Conservation (phyloP, 352 stramenopile species). For the Globisporangium cystogenes region DNA sequence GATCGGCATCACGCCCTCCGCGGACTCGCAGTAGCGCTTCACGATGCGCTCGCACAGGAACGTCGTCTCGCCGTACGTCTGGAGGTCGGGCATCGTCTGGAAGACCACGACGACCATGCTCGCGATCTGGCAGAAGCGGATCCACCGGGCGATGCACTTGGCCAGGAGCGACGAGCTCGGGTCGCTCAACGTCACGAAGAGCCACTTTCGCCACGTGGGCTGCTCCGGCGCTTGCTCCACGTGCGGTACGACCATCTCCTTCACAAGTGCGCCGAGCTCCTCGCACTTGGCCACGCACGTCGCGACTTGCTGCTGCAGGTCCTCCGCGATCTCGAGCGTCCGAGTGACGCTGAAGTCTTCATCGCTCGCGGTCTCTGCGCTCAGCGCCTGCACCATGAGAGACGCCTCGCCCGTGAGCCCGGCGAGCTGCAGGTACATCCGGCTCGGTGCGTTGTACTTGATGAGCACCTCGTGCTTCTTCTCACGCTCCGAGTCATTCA, state of each 20-base stretch:
- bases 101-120: constrained; percentile 77
- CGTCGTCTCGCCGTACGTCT: constrained; percentile 60
- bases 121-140: constrained; percentile 58
- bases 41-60: constrained; percentile 56
- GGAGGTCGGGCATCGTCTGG: constrained; percentile 74
- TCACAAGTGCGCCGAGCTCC: constrained; percentile 51
- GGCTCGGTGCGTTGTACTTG: constrained; percentile 76
- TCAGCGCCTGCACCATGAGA: constrained; percentile 56
- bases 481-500: constrained; percentile 30
- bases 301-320: constrained; percentile 46
- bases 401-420: constrained; percentile 58
- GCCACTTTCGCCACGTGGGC: constrained; percentile 27
- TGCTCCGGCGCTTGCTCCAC: constrained; percentile 26
- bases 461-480: constrained; percentile 68
- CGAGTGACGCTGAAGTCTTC: constrained; percentile 31
- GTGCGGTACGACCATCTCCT: constrained; percentile 53
- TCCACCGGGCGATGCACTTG: constrained; percentile 39
- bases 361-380: constrained; percentile 25
- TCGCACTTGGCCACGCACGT: constrained; percentile 44
- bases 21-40: constrained; percentile 40
- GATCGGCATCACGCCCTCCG: constrained; percentile 15
- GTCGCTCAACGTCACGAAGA: constrained; percentile 34
- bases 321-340: constrained; percentile 44
- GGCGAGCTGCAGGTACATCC: constrained; percentile 52
- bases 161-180: constrained; percentile 37